Conservation (phyloP, 306 rosid genomes). For the Albizia julibrissin region DNA sequence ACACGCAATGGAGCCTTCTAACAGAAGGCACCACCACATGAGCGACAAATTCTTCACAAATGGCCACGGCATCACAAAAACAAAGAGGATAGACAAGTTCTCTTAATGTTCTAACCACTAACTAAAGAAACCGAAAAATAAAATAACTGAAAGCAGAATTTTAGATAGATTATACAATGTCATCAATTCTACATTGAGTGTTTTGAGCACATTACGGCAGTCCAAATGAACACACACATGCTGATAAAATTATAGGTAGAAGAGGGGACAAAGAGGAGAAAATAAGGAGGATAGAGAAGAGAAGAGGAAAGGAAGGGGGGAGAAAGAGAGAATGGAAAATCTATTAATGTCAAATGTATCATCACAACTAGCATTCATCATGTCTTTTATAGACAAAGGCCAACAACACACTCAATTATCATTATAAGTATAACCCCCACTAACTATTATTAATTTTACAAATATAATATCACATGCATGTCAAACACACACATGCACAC, state of each 20-base stretch:
- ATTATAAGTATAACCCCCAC: neutral
- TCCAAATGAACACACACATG: neutral
- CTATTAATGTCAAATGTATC: neutral
- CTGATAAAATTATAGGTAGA: neutral
- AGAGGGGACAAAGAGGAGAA: neutral
- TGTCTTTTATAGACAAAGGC: neutral
- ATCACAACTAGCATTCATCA: neutral
- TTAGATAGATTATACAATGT: neutral
- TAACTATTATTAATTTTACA: neutral
- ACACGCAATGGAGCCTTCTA: neutral
- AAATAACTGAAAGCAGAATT: neutral
- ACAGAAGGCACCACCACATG: neutral
- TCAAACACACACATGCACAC: neutral
- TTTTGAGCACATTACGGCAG: neutral
- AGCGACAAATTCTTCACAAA: neutral
- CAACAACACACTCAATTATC: neutral
- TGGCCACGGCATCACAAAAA: neutral
- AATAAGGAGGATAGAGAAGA: neutral
- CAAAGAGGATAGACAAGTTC: neutral
- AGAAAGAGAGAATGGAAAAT: neutral
- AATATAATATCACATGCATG: neutral
- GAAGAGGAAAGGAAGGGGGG: neutral
- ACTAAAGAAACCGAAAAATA: neutral
- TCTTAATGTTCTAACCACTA: neutral
- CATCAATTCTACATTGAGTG: neutral